These are phyloP conservation scores for Hypoxylon subgilvum DNA, from an alignment of 495 filamentous ascomycete genomes.

Conservation along the genomic window DNA sequence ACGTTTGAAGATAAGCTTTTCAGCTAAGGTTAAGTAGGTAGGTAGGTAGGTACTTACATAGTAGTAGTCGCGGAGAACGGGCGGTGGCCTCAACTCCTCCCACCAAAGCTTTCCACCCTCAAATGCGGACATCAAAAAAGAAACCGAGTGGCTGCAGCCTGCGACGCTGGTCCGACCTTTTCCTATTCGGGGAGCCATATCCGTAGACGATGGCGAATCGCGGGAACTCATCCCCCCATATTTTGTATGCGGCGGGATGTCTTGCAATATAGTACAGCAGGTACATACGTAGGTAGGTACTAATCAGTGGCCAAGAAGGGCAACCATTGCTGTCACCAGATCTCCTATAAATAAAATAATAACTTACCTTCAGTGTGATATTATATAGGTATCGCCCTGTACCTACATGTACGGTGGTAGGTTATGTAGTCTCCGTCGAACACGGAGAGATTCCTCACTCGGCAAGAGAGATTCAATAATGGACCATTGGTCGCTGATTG, in stretches of 20 bases:
- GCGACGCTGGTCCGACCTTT: slow-evolving; percentile 9
- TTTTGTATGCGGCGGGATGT: slow-evolving; percentile 1
- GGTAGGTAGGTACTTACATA: no score
- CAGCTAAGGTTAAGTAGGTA: slow-evolving; percentile 4
- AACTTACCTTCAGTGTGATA: no score
- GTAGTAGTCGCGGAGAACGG: no score
- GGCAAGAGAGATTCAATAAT: background rate
- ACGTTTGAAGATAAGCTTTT: slow-evolving; percentile 23
- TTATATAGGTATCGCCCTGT: no score
- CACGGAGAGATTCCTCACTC: slow-evolving; percentile 21
- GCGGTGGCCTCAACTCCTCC: no score
- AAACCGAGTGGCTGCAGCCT: background rate
- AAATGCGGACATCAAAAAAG: no score
- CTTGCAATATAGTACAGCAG: slow-evolving; percentile 7
- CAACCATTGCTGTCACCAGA: slow-evolving; percentile 7
- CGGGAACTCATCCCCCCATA: slow-evolving; percentile 3
- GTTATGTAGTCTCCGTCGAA: background rate
- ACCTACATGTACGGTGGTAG: no score
- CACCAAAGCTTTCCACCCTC: background rate
- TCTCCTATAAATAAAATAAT: slow-evolving; percentile 3
- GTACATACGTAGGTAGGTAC: no score
- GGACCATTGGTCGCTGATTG: background rate
- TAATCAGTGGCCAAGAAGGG: no score
- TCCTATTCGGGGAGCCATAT: slow-evolving; percentile 20
- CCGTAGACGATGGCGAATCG: slow-evolving; percentile 20